Evolutionary conservation across 768 basidiomycete species (phyloP).

Genomic region (Suillus bovinus): DNA sequence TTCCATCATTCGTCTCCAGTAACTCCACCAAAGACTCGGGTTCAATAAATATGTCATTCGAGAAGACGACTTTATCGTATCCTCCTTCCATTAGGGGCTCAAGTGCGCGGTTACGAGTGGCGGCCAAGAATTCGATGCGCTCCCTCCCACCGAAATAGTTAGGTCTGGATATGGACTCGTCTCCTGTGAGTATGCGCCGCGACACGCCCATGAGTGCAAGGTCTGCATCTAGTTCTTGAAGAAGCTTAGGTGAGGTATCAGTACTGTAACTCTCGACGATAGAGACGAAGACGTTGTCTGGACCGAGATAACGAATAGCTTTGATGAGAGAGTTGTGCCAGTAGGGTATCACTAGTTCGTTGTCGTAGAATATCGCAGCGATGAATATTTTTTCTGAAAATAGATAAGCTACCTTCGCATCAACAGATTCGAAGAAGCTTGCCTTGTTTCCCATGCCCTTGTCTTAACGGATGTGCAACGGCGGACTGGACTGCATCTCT

Average conservation of each 20-base stretch:
- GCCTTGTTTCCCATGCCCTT: slow-evolving; percentile 12
- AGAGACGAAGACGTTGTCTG: slow-evolving; percentile 43
- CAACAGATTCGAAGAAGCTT: background rate
- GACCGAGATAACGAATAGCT: slow-evolving; percentile 40
- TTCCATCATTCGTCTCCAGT: slow-evolving; percentile 36
- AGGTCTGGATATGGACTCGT: slow-evolving; percentile 25
- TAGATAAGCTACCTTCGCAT: background rate
- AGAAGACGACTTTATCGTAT: slow-evolving; percentile 41
- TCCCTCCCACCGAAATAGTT: slow-evolving; percentile 18
- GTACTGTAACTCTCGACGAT: slow-evolving; percentile 40
- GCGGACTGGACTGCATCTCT: slow-evolving; percentile 3
- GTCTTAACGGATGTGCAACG: slow-evolving; percentile 2
- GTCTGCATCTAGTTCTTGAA: slow-evolving; percentile 25
- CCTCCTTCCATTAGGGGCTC: slow-evolving; percentile 42
- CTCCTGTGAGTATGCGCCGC: slow-evolving; percentile 32
- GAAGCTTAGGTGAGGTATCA: slow-evolving; percentile 33
- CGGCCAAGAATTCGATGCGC: slow-evolving; percentile 40
- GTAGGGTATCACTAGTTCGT: slow-evolving; percentile 37
- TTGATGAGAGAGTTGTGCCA: slow-evolving; percentile 38
- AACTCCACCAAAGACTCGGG: slow-evolving; percentile 42
- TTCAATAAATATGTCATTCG: slow-evolving; percentile 43
- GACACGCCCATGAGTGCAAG: slow-evolving; percentile 27
- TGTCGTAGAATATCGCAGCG: slow-evolving; percentile 43
- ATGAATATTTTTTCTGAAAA: slow-evolving; percentile 35
- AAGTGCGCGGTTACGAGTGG: slow-evolving; percentile 42